A percentile compares a stretch with the other conserved stretches of the same genome.
phyloP scores from a whole-genome alignment of 148 eudicot species.

The Drosera capensis region DNA sequence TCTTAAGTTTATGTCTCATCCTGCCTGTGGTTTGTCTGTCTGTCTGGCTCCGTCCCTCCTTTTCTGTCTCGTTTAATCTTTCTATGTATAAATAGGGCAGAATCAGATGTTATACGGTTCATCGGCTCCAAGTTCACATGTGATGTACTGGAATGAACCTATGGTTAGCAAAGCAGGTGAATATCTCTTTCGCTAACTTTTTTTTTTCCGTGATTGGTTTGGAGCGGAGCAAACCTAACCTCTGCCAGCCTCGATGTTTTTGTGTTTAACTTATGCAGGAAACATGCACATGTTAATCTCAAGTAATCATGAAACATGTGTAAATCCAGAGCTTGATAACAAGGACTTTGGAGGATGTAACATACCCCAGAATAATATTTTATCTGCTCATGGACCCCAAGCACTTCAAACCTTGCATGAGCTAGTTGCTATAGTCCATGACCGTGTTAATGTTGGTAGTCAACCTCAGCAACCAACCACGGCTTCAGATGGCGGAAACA shows the following conservation, averaged over 20 bases:
- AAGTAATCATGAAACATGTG: slow-evolving; percentile 15
- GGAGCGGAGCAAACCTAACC: neutral
- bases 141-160: neutral
- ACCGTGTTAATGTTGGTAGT: slow-evolving; percentile 31
- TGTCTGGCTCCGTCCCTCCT: neutral
- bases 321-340: slow-evolving; percentile 13
- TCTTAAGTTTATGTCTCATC: too few species aligned
- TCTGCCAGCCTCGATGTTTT: too few species aligned
- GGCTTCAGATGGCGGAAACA: slow-evolving; percentile 12
- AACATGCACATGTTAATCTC: too few species aligned
- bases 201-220: too few species aligned
- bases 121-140: slow-evolving; percentile 11
- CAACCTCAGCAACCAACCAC: slow-evolving; percentile 19
- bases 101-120: slow-evolving; percentile 37
- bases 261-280: too few species aligned
- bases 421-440: slow-evolving; percentile 67
- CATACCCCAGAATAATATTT: slow-evolving; percentile 20
- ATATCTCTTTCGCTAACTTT: slow-evolving; percentile 4
- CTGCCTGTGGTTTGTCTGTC: too few species aligned
- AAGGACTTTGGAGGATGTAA: slow-evolving; percentile 10
- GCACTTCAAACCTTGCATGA: slow-evolving; percentile 47
- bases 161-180: slow-evolving; percentile 32
- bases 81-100: slow-evolving; percentile 46
- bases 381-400: slow-evolving; percentile 48
- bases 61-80: neutral